Percentiles rank a stretch among this genome's conserved stretches.
These are phyloP conservation scores for Heracleum sosnowskyi DNA, from an alignment of 129 eudicot genomes.

Conservation along the genomic window DNA sequence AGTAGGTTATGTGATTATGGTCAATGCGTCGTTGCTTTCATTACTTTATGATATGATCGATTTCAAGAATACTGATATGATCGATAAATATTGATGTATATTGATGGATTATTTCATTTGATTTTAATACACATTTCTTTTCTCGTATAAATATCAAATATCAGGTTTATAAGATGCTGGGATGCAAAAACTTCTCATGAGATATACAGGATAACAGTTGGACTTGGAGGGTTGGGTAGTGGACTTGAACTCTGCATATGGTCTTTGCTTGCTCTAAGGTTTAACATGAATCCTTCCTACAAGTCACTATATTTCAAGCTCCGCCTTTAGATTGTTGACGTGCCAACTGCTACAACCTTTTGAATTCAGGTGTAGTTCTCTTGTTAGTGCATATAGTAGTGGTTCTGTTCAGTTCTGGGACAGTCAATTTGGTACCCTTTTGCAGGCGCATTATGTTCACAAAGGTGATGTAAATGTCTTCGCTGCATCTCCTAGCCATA, in stretches of 20 bases:
- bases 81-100: no score
- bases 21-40: no score
- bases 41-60: no score
- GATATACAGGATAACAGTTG: slow-evolving; percentile 87
- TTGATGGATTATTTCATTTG: no score
- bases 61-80: no score
- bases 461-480: slow-evolving; percentile 82
- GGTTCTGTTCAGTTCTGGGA: slow-evolving; percentile 96
- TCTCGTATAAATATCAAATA: no score
- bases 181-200: no score
- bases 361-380: slow-evolving; percentile 63
- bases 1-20: no score
- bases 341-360: not conserved
- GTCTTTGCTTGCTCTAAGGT: slow-evolving; percentile 87
- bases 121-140: no score
- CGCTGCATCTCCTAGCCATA: slow-evolving; percentile 69
- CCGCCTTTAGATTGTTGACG: not conserved
- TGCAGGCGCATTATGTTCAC: slow-evolving; percentile 71
- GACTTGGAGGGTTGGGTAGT: slow-evolving; percentile 70
- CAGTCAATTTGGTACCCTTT: slow-evolving; percentile 64
- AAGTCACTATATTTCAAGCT: not conserved
- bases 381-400: slow-evolving; percentile 90
- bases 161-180: no score
- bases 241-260: no score
- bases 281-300: not conserved